phyloP scores from a whole-genome alignment of 495 filamentous ascomycete genomes.

The Schizothecium vesticola region DNA sequence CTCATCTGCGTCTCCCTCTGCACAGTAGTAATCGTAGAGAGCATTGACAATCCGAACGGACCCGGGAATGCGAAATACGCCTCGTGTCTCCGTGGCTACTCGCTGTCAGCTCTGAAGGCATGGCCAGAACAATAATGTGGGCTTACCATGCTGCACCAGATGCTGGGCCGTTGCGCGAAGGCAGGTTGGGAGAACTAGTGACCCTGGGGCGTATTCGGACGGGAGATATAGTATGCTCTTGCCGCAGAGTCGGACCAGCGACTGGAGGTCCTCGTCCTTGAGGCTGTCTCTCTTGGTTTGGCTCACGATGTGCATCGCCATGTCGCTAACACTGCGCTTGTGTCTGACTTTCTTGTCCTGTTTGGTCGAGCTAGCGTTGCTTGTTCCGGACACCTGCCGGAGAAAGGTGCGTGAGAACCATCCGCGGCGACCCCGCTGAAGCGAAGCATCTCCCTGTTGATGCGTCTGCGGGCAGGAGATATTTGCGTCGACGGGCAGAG shows the following conservation, averaged over 20 bases:
- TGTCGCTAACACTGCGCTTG: conserved; percentile 47
- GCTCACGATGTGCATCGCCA: conserved; percentile 44
- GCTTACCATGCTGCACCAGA: conserved; percentile 60
- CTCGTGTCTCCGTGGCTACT: conserved; percentile 44
- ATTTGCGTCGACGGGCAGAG: not conserved
- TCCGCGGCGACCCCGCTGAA: conserved; percentile 15
- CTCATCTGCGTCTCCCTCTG: conserved; percentile 42
- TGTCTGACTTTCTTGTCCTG: conserved; percentile 30
- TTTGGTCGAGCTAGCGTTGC: conserved; percentile 25
- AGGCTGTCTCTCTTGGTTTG: conserved; percentile 48
- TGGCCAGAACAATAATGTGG: too few relatives aligned
- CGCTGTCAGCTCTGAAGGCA: conserved; percentile 16
- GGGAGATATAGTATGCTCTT: conserved; percentile 64
- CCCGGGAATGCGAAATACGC: conserved; percentile 62
- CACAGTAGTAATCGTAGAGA: conserved; percentile 59
- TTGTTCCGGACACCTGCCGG: conserved; percentile 21
- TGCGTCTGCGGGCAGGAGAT: not conserved
- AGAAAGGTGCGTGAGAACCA: conserved; percentile 34
- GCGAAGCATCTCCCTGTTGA: conserved; percentile 12
- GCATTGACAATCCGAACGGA: conserved; percentile 48
- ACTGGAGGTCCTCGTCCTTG: conserved; percentile 57
- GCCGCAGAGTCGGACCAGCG: conserved; percentile 67
- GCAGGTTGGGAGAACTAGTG: conserved; percentile 65
- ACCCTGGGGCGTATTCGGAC: conserved; percentile 55
- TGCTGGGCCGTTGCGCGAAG: conserved; percentile 66